Evolutionary conservation across 1,284 basidiomycete species (phyloP).

Genomic region (Salmacisia buchloeana): DNA sequence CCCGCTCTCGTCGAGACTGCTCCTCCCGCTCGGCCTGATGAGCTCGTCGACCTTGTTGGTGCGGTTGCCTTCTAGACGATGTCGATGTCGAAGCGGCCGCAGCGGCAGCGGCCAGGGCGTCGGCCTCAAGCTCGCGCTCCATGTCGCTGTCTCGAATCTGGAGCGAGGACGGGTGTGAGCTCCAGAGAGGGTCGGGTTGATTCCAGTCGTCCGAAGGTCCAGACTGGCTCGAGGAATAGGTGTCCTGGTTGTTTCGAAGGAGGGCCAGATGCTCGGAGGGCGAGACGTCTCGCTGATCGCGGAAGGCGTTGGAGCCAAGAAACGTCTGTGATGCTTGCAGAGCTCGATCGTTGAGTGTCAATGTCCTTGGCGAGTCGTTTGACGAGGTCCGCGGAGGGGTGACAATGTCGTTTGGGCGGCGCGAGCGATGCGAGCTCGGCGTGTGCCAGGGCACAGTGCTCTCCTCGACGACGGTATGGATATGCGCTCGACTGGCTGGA

Average conservation of each 20-base stretch:
- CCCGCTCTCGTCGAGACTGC: background rate
- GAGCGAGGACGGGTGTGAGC: background rate
- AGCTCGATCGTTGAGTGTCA: conserved; percentile 1
- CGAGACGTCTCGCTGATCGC: background rate
- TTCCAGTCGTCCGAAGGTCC: conserved; percentile 2
- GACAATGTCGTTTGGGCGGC: background rate
- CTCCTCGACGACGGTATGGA: background rate
- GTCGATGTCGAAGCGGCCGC: background rate
- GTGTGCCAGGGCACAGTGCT: background rate
- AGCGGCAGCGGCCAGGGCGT: background rate
- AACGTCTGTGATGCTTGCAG: background rate
- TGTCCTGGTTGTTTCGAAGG: too few species aligned
- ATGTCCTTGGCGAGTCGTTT: conserved; percentile 3
- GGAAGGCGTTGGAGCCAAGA: background rate
- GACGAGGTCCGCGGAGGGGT: conserved; percentile 3
- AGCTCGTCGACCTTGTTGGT: background rate
- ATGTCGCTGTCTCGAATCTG: conserved; percentile 5
- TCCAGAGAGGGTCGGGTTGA: background rate
- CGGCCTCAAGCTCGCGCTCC: conserved; percentile 1
- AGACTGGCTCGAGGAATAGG: background rate
- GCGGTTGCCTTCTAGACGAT: background rate
- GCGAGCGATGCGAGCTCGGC: background rate
- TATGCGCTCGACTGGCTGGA: too few species aligned
- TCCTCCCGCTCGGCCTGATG: background rate
- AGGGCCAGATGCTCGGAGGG: background rate